Conservation (phyloP, 345 rosid genomes). For the Salix caprea region DNA sequence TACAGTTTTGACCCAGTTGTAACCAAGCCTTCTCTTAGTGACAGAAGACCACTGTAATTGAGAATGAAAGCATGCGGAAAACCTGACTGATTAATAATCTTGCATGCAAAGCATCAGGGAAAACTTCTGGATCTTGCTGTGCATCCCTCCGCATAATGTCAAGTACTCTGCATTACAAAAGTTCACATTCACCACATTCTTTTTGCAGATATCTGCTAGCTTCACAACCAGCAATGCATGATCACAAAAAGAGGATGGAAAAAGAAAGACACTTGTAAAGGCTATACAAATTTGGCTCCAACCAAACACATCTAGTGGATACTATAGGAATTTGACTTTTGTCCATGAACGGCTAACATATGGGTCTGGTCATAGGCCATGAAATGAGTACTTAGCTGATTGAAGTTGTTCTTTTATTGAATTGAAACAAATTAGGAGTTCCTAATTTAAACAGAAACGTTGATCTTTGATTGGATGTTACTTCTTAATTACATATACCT, state of each 20-base stretch:
- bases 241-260: slow-evolving; percentile 3
- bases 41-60: background rate
- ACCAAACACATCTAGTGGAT: background rate
- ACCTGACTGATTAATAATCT: slow-evolving; percentile 67
- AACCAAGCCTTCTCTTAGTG: background rate
- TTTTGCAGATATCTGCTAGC: slow-evolving; percentile 3
- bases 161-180: slow-evolving; percentile 61
- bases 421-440: background rate
- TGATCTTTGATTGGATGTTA: background rate
- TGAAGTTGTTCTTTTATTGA: background rate
- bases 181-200: background rate
- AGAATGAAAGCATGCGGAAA: slow-evolving; percentile 12
- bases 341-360: background rate
- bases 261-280: background rate
- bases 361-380: background rate
- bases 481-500: background rate
- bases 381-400: background rate
- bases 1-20: background rate
- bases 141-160: slow-evolving; percentile 79
- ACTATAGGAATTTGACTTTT: background rate
- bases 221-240: slow-evolving; percentile 2
- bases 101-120: slow-evolving; percentile 69
- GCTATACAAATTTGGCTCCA: background rate
- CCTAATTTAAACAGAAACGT: background rate
- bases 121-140: slow-evolving; percentile 60